A percentile compares a stretch with the other conserved stretches of the same genome.
These are phyloP conservation scores for Phaffomyces opuntiae DNA, from an alignment of 805 yeast genomes.

Conservation along the genomic window DNA sequence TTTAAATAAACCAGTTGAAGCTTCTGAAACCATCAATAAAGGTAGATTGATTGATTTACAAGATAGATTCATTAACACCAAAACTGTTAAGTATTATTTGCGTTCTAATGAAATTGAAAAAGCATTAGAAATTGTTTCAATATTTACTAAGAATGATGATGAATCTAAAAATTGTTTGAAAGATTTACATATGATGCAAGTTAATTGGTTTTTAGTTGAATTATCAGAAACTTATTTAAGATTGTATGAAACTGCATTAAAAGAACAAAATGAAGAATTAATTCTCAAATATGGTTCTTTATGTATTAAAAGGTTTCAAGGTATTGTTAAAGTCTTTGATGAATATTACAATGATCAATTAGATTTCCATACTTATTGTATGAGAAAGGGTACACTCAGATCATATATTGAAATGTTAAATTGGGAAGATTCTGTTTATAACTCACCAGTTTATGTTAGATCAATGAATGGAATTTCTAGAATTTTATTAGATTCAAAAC, in stretches of 20 bases:
- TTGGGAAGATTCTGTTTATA: slow-evolving; percentile 77
- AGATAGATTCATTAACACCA: slow-evolving; percentile 87
- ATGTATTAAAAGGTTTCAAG: slow-evolving; percentile 70
- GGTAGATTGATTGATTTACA: slow-evolving; percentile 78
- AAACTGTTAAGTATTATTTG: slow-evolving; percentile 74
- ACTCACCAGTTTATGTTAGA: slow-evolving; percentile 66
- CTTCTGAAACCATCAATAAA: slow-evolving; percentile 57
- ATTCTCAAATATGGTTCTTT: slow-evolving; percentile 53
- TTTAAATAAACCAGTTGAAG: slow-evolving; percentile 50
- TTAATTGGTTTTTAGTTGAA: slow-evolving; percentile 81
- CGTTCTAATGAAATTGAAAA: slow-evolving; percentile 69
- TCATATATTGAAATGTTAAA: slow-evolving; percentile 67
- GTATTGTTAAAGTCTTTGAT: slow-evolving; percentile 59
- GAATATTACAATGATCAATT: slow-evolving; percentile 78
- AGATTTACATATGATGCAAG: slow-evolving; percentile 85
- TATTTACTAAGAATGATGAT: slow-evolving; percentile 83
- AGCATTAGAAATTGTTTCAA: slow-evolving; percentile 65
- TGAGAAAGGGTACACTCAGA: slow-evolving; percentile 85
- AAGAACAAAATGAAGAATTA: slow-evolving; percentile 30
- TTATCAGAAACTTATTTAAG: slow-evolving; percentile 79
- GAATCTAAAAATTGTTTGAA: slow-evolving; percentile 67
- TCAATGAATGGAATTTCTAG: slow-evolving; percentile 59
- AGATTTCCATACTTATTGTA: slow-evolving; percentile 90
- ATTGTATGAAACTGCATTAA: slow-evolving; percentile 38
- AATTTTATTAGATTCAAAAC: slow-evolving; percentile 36